These are phyloP conservation scores for Fusarium sp. DNA, from an alignment of 2,329 filamentous ascomycete genomes.

Conservation along the genomic window DNA sequence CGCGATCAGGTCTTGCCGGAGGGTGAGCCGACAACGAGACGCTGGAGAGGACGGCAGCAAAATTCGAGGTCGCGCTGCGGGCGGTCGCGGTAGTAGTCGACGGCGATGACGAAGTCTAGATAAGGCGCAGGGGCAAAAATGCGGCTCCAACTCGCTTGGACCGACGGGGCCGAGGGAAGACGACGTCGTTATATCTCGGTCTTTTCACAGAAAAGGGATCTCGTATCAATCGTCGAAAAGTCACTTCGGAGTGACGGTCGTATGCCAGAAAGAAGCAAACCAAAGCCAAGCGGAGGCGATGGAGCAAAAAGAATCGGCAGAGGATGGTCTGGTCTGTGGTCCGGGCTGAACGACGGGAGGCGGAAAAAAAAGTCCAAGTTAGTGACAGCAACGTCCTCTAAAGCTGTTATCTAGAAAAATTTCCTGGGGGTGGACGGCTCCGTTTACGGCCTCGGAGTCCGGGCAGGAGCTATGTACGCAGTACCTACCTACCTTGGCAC, in stretches of 20 bases:
- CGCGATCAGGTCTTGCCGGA: conserved; percentile 18
- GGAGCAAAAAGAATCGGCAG: conserved; percentile 35
- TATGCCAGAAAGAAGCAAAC: conserved; percentile 21
- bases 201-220: background rate
- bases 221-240: background rate
- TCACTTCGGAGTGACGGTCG: background rate
- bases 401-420: conserved; percentile 48
- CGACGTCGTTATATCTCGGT: conserved; percentile 12
- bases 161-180: conserved; percentile 24
- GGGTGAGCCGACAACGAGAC: conserved; percentile 14
- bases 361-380: conserved; percentile 34
- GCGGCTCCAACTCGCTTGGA: conserved; percentile 30
- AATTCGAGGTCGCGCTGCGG: conserved; percentile 14
- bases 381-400: conserved; percentile 12
- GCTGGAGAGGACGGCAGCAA: background rate
- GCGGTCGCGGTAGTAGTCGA: conserved; percentile 18
- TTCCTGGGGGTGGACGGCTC: conserved; percentile 48
- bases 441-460: conserved; percentile 55
- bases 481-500: background rate
- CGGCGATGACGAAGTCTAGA: conserved; percentile 39
- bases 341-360: conserved; percentile 9
- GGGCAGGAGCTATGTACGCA: conserved; percentile 32
- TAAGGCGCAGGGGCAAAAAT: conserved; percentile 34
- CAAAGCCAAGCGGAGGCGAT: conserved; percentile 30
- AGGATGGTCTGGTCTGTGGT: conserved; percentile 20